A percentile compares a stretch with the other conserved stretches of the same genome.
These are phyloP conservation scores for Canavalia ensiformis DNA, from an alignment of 306 rosid species.

Conservation along the genomic window DNA sequence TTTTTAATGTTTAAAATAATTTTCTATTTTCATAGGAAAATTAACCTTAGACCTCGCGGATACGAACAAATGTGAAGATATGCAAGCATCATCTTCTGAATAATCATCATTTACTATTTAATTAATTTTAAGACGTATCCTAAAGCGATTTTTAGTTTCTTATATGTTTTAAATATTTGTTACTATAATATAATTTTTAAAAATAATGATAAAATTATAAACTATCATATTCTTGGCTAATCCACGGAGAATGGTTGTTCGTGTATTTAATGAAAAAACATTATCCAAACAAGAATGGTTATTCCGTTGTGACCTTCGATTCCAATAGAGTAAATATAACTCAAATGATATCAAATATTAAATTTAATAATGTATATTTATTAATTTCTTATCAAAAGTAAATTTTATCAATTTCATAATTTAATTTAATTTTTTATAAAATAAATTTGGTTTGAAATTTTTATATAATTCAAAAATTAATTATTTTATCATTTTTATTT, in stretches of 20 bases:
- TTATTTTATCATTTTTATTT: no score
- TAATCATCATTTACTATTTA: neutral
- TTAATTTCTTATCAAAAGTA: no score
- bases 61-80: neutral
- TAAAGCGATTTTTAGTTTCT: neutral
- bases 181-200: neutral
- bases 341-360: no score
- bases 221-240: neutral
- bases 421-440: no score
- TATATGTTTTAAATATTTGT: neutral
- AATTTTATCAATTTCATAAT: no score
- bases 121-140: neutral
- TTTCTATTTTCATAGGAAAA: neutral
- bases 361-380: no score
- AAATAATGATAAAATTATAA: neutral
- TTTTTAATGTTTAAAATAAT: neutral
- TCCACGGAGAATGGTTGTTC: neutral
- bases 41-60: neutral
- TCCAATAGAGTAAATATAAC: neutral
- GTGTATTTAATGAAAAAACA: neutral
- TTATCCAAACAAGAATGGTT: neutral
- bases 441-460: no score
- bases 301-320: neutral
- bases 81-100: neutral
- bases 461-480: no score